Conservation (phyloP, 129 eudicot species). For the Mikania micrantha region DNA sequence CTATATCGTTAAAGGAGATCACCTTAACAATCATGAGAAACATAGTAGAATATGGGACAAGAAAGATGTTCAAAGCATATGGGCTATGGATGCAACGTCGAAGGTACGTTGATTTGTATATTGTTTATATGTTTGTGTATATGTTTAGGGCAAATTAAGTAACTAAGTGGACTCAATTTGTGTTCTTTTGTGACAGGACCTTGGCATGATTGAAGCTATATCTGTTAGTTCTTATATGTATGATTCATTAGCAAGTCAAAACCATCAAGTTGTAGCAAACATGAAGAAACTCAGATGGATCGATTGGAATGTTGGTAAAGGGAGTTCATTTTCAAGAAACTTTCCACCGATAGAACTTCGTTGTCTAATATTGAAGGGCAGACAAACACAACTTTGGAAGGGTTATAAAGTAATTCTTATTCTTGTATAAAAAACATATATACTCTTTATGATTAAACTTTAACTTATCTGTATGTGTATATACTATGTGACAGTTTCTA, state of each 20-base stretch:
- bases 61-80: neutral
- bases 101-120: too few species aligned
- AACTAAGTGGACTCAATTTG: too few species aligned
- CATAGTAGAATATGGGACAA: neutral
- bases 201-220: neutral
- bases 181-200: too few species aligned
- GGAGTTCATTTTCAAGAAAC: neutral
- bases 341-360: neutral
- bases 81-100: neutral
- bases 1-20: conserved; percentile 4
- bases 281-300: neutral
- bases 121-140: too few species aligned
- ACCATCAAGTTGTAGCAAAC: too few species aligned
- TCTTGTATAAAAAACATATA: too few species aligned
- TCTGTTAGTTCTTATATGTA: neutral
- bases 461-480: neutral
- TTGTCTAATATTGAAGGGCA: too few species aligned
- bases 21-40: neutral
- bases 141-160: too few species aligned
- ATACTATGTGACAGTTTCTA: neutral
- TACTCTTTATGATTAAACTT: too few species aligned
- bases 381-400: too few species aligned
- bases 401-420: too few species aligned
- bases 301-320: neutral
- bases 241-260: neutral